A percentile compares a stretch with the other conserved stretches of the same genome.
These are phyloP conservation scores for Hortiboletus flavorubellus DNA, from an alignment of 768 basidiomycete genomes.

Conservation along the genomic window DNA sequence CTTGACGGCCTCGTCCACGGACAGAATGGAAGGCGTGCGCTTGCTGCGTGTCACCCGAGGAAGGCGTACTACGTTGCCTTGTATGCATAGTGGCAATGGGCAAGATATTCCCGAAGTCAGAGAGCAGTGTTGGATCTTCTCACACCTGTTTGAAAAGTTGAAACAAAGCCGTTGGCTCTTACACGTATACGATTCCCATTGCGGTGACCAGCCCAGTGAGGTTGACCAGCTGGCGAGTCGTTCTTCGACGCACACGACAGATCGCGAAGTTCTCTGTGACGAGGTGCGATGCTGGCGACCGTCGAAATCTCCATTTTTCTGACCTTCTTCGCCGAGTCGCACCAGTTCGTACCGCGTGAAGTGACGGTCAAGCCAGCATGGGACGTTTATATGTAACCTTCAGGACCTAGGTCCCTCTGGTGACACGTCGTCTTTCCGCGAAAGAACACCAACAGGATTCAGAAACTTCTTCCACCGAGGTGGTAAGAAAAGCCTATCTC, in stretches of 20 bases:
- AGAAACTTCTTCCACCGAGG: background rate
- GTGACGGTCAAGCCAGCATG: background rate
- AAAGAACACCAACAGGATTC: slow-evolving; percentile 1
- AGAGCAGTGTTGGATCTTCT: background rate
- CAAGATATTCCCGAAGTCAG: background rate
- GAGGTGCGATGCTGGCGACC: background rate
- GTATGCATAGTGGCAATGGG: background rate
- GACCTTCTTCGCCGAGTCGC: slow-evolving; percentile 5
- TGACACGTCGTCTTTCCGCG: slow-evolving; percentile 10
- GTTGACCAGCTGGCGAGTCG: background rate
- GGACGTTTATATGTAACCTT: background rate
- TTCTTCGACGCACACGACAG: background rate
- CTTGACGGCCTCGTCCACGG: background rate
- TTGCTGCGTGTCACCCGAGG: slow-evolving; percentile 9
- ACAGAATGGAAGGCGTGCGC: slow-evolving; percentile 21
- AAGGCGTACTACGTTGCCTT: slow-evolving; percentile 12
- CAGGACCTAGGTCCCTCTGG: background rate
- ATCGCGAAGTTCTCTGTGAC: background rate
- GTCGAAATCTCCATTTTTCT: background rate
- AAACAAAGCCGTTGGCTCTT: background rate
- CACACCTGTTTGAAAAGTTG: background rate
- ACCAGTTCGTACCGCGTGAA: slow-evolving; percentile 9
- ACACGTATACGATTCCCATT: background rate
- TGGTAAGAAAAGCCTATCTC: slow-evolving; percentile 27
- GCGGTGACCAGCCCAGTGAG: background rate